Percentiles rank a stretch among this genome's conserved stretches.
Conservation (phyloP, 805 yeast genomes). For the Blastobotrys parvus region DNA sequence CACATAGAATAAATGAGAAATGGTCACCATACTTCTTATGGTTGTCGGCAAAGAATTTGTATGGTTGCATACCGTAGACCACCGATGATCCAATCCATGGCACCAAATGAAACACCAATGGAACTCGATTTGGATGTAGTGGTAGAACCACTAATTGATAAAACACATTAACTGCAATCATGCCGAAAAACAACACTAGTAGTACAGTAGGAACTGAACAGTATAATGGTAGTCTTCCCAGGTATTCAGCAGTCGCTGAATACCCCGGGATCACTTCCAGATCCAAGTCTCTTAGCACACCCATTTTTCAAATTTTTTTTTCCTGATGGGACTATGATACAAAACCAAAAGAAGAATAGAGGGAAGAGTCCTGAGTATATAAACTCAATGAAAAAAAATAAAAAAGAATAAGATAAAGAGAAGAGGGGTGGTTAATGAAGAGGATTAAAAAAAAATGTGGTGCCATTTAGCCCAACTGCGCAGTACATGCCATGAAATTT, state of each 20-base stretch:
- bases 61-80: constrained; percentile 86
- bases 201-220: constrained; percentile 19
- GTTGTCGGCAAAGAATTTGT: constrained; percentile 74
- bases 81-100: constrained; percentile 96
- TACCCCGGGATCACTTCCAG: background rate
- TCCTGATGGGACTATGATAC: background rate
- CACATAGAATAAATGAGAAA: constrained; percentile 81
- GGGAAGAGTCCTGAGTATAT: background rate
- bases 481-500: too few species aligned
- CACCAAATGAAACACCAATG: constrained; percentile 82
- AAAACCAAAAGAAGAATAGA: background rate
- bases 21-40: constrained; percentile 85
- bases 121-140: constrained; percentile 58
- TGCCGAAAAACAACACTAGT: constrained; percentile 11
- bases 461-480: too few species aligned
- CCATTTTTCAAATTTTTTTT: background rate
- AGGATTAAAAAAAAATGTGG: too few species aligned
- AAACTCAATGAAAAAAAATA: background rate
- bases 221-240: constrained; percentile 15
- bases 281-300: background rate
- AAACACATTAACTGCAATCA: constrained; percentile 25
- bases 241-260: background rate
- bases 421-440: too few species aligned
- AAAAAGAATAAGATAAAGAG: background rate
- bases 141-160: constrained; percentile 26